A percentile compares a stretch with the other conserved stretches of the same genome.
phyloP scores from a whole-genome alignment of 1,284 basidiomycete genomes.

The Microbotryum intermedium region DNA sequence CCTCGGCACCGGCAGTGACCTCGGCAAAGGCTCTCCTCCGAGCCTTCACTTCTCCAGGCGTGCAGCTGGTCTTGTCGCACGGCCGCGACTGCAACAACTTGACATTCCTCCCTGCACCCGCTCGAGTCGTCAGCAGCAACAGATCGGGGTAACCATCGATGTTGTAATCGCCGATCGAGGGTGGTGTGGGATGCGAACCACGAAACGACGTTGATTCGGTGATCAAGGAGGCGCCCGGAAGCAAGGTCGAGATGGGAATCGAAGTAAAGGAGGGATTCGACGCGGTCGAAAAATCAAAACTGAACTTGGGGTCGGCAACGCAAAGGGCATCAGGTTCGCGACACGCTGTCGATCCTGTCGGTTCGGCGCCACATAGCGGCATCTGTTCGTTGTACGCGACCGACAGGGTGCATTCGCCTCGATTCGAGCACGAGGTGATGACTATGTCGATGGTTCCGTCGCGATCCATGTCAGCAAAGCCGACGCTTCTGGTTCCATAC shows the following conservation, averaged over 20 bases:
- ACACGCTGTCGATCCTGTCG: slow-evolving; percentile 45
- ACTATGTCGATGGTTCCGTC: slow-evolving; percentile 96
- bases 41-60: slow-evolving; percentile 19
- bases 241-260: slow-evolving; percentile 57
- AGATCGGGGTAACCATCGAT: slow-evolving; percentile 93
- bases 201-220: slow-evolving; percentile 52
- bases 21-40: slow-evolving; percentile 57
- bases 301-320: slow-evolving; percentile 66
- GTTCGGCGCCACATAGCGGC: slow-evolving; percentile 52
- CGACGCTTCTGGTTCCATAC: slow-evolving; percentile 63
- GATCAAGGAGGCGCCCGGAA: slow-evolving; percentile 49
- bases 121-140: slow-evolving; percentile 50
- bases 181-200: slow-evolving; percentile 58
- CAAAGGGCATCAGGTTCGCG: slow-evolving; percentile 73
- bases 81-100: slow-evolving; percentile 63
- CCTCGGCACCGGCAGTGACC: slow-evolving; percentile 54
- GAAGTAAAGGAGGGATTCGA: slow-evolving; percentile 54
- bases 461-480: slow-evolving; percentile 88
- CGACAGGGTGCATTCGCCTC: slow-evolving; percentile 76
- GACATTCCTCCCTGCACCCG: slow-evolving; percentile 39
- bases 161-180: slow-evolving; percentile 83
- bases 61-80: slow-evolving; percentile 47
- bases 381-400: slow-evolving; percentile 91
- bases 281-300: slow-evolving; percentile 54
- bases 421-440: slow-evolving; percentile 67